Base-by-base conservation (phyloP, 2,329 filamentous ascomycete species). In the Dothiorella sarmentorum region DNA sequence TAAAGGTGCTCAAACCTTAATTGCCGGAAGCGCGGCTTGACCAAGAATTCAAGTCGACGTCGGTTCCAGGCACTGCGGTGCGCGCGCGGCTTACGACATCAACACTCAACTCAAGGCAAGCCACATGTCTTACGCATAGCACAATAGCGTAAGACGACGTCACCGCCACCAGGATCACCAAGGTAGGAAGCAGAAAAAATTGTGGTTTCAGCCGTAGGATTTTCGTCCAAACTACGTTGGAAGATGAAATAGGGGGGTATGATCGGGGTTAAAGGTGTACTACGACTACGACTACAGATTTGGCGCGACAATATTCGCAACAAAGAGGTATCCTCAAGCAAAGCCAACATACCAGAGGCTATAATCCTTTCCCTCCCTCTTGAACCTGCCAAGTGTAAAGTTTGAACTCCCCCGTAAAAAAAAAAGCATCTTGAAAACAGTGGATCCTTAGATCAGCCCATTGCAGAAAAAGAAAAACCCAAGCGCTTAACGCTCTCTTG, bases 271-370 rank as follows among this genome's bases (percentile, higher is more conserved):
- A 22, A 40, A 52, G 20, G 33, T 13, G 49, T 52, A 52, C 49
- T 52, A 52, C 49, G 49, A 52, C 49, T 52, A 52, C 49, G n/a
- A 52, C 49, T 52, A 52, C 49, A 52, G 18, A 29, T 52, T 52
- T 22, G 38, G 49, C 40, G 49, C 49, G 33, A 52, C 33, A 13
- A 13, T 52, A 52, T 40, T 52, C 33, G 49, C 49, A 52, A 52
- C 49, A 52, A n/a, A n/a, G 45, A 51, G 49, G 49, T 52, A 52
- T 52, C 49, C 49, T 52, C 35, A 40, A 38, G 49, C 49, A 27
- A 52, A 52, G 13, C 33, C 33, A 38, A 52, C 38, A 38, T 22
- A 45, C 29, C 43, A 52, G 40, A 52, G 18, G 18, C 33, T 33
- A 27, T 22, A 40, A 52, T 27, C 33, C 49, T n/a, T 18, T 52